Conservation (phyloP, 768 basidiomycete genomes). For the Lactifluus volemus region DNA sequence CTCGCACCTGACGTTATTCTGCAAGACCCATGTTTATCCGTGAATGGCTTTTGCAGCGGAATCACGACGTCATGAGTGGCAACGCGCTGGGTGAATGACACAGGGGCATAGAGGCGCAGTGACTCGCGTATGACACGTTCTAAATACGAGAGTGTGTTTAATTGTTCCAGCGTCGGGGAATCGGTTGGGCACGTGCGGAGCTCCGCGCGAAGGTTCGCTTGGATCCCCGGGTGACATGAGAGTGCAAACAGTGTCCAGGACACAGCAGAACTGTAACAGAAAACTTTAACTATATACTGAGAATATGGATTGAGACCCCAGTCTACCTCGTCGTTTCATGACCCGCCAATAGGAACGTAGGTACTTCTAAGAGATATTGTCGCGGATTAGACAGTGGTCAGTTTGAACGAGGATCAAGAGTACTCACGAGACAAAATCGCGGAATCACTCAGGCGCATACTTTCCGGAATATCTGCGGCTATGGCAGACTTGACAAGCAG, state of each 20-base stretch:
- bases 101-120: slow-evolving; percentile 12
- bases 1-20: slow-evolving; percentile 16
- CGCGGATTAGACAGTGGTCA: too few species aligned
- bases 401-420: neutral
- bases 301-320: too few species aligned
- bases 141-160: slow-evolving; percentile 27
- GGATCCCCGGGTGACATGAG: slow-evolving; percentile 24
- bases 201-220: slow-evolving; percentile 30
- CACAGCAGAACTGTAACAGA: slow-evolving; percentile 22
- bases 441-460: slow-evolving; percentile 24
- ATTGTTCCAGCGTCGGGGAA: slow-evolving; percentile 23
- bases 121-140: slow-evolving; percentile 27
- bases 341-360: slow-evolving; percentile 27
- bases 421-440: slow-evolving; percentile 26
- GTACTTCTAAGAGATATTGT: slow-evolving; percentile 22
- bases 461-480: slow-evolving; percentile 23
- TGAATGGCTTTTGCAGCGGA: slow-evolving; percentile 23
- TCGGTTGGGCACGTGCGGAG: slow-evolving; percentile 17
- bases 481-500: slow-evolving; percentile 23
- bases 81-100: slow-evolving; percentile 20
- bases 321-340: slow-evolving; percentile 23
- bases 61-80: slow-evolving; percentile 25
- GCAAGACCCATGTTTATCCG: slow-evolving; percentile 17
- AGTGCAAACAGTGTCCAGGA: slow-evolving; percentile 31
- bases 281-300: neutral